Conservation (phyloP, 805 yeast species). For the Spathaspora passalidarum region DNA sequence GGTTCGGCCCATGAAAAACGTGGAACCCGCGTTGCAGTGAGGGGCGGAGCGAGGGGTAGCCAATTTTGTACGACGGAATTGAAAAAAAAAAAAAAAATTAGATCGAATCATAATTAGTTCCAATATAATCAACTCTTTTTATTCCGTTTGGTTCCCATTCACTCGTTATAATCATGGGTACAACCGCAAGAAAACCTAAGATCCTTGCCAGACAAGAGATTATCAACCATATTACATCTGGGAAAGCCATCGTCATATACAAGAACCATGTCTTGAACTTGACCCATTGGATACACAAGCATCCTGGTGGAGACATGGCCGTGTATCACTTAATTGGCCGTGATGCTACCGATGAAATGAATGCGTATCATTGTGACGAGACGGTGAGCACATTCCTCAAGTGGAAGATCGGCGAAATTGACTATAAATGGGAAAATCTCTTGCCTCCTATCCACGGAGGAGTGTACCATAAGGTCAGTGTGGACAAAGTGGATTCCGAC, state of each 20-base stretch:
- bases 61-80: too few relatives aligned
- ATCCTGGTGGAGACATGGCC: conserved; percentile 90
- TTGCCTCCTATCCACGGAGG: conserved; percentile 92
- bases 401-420: conserved; percentile 66
- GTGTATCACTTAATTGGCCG: conserved; percentile 82
- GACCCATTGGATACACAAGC: conserved; percentile 66
- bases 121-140: background rate
- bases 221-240: conserved; percentile 58
- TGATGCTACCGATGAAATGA: conserved; percentile 90
- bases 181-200: conserved; percentile 2
- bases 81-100: background rate
- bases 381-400: conserved; percentile 49
- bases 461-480: conserved; percentile 15
- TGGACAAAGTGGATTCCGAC: conserved; percentile 11
- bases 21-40: too few relatives aligned
- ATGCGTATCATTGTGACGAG: conserved; percentile 70
- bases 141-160: too few relatives aligned
- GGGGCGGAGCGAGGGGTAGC: too few relatives aligned
- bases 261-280: conserved; percentile 58
- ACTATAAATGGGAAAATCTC: conserved; percentile 66
- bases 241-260: conserved; percentile 69
- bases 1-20: too few relatives aligned
- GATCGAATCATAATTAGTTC: background rate
- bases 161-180: too few relatives aligned
- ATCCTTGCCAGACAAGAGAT: conserved; percentile 35